phyloP scores from a whole-genome alignment of 345 rosid species.

The Erucastrum elatum region DNA sequence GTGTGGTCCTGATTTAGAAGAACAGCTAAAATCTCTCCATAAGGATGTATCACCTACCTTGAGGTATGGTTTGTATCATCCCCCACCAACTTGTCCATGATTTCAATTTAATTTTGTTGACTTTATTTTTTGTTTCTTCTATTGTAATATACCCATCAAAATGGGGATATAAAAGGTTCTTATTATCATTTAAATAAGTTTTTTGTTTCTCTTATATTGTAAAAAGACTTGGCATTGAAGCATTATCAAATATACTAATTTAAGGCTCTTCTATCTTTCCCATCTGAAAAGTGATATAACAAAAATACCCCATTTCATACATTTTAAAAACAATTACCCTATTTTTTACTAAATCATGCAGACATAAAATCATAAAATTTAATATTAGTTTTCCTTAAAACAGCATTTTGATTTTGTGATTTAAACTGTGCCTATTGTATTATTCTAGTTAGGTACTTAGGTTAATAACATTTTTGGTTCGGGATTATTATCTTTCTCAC shows the following conservation, averaged over 20 bases:
- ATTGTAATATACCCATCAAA: constrained; percentile 18
- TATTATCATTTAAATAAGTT: constrained; percentile 5
- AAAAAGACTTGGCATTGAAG: constrained; percentile 38
- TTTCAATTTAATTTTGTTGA: background rate
- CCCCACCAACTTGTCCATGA: constrained; percentile 37
- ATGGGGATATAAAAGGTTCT: constrained; percentile 10
- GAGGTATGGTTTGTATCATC: constrained; percentile 45
- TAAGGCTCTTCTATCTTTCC: constrained; percentile 24
- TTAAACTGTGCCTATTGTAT: background rate
- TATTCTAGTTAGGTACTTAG: background rate
- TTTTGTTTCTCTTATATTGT: constrained; percentile 27
- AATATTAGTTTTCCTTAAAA: background rate
- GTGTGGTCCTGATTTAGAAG: constrained; percentile 37
- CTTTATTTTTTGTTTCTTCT: background rate
- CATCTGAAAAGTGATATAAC: constrained; percentile 27
- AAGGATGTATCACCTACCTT: constrained; percentile 42
- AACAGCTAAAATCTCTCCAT: constrained; percentile 38
- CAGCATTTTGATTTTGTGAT: background rate
- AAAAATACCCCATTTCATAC: constrained; percentile 25
- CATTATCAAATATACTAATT: constrained; percentile 23
- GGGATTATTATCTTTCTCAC: background rate
- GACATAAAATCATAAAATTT: background rate
- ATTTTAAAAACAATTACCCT: background rate
- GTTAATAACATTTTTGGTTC: background rate
- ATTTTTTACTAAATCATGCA: background rate